Evolutionary conservation across 2,329 filamentous ascomycete genomes (phyloP).

Genomic region (Arthroderma uncinatum): DNA sequence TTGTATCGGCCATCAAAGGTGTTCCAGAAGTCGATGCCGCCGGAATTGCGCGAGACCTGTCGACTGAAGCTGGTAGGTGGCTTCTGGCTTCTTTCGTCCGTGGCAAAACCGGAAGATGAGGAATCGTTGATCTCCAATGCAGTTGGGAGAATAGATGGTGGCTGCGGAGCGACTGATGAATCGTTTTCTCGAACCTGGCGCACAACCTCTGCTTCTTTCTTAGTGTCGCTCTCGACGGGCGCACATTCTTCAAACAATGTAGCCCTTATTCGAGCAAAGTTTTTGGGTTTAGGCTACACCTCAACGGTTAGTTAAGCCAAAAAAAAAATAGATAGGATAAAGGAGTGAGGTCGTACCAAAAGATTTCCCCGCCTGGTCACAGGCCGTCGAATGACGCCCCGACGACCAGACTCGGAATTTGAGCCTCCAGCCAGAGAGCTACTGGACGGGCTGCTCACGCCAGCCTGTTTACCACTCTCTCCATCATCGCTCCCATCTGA

Average conservation of each 20-base stretch:
- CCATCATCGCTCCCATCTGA: constrained; percentile 68
- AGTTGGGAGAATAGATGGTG: constrained; percentile 29
- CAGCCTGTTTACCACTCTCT: constrained; percentile 38
- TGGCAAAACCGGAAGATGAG: constrained; percentile 7
- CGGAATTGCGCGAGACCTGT: constrained; percentile 60
- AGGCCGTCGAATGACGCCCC: constrained; percentile 67
- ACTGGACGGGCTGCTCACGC: constrained; percentile 23
- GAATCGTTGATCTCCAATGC: constrained; percentile 6
- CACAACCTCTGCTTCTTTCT: constrained; percentile 88
- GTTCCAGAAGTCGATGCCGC: constrained; percentile 67
- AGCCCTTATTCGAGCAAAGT: constrained; percentile 83
- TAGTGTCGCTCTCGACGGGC: constrained; percentile 77
- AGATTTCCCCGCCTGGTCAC: constrained; percentile 84
- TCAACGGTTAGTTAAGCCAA: not conserved
- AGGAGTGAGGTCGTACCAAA: constrained; percentile 46
- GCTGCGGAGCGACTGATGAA: constrained; percentile 43
- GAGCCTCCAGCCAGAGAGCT: constrained; percentile 19
- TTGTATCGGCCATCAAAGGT: constrained; percentile 58
- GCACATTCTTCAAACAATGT: constrained; percentile 79
- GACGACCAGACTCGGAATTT: constrained; percentile 45
- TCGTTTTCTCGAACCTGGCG: constrained; percentile 90
- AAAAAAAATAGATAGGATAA: not conserved
- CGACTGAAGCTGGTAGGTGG: constrained; percentile 58
- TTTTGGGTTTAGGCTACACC: constrained; percentile 81
- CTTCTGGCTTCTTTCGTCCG: constrained; percentile 19